Evolutionary conservation across 768 basidiomycete species (phyloP).

Genomic region (Leccinum fibrillosum): DNA sequence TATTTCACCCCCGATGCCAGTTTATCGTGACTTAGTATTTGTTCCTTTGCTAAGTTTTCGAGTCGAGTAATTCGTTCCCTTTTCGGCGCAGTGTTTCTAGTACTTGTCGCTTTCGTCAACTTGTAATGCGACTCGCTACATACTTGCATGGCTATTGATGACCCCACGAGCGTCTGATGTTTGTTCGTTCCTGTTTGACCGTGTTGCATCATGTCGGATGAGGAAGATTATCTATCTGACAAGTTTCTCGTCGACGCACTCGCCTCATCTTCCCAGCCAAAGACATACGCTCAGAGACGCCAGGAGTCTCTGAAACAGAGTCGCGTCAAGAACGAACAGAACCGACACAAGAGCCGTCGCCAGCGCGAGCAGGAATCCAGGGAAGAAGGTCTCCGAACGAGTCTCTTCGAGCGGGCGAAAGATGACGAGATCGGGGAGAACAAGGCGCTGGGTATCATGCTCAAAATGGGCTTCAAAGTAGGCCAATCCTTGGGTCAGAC

Average conservation of each 20-base stretch:
- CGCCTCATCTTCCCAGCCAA: constrained; percentile 37
- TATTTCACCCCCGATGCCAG: constrained; percentile 22
- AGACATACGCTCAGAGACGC: constrained; percentile 69
- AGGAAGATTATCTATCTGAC: constrained; percentile 86
- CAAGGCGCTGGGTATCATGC: constrained; percentile 87
- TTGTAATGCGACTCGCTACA: constrained; percentile 23
- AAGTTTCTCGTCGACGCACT: constrained; percentile 63
- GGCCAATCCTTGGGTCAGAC: constrained; percentile 70
- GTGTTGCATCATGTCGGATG: constrained; percentile 53
- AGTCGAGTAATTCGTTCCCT: constrained; percentile 28
- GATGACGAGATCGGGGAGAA: constrained; percentile 47
- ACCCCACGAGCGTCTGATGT: constrained; percentile 15
- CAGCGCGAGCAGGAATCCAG: constrained; percentile 73
- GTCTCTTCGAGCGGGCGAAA: constrained; percentile 73
- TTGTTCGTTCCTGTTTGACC: constrained; percentile 15
- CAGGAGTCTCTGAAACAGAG: constrained; percentile 60
- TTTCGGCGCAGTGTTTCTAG: constrained; percentile 41
- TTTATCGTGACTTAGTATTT: constrained; percentile 32
- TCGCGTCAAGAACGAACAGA: constrained; percentile 63
- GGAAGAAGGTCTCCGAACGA: constrained; percentile 74
- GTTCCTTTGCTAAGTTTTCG: constrained; percentile 35
- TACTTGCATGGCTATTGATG: constrained; percentile 30
- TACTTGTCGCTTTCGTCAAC: constrained; percentile 27
- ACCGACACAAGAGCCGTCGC: constrained; percentile 55
- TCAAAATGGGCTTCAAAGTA: constrained; percentile 91